Conservation (phyloP, 495 filamentous ascomycete genomes). For the Daldinia vernicosa region DNA sequence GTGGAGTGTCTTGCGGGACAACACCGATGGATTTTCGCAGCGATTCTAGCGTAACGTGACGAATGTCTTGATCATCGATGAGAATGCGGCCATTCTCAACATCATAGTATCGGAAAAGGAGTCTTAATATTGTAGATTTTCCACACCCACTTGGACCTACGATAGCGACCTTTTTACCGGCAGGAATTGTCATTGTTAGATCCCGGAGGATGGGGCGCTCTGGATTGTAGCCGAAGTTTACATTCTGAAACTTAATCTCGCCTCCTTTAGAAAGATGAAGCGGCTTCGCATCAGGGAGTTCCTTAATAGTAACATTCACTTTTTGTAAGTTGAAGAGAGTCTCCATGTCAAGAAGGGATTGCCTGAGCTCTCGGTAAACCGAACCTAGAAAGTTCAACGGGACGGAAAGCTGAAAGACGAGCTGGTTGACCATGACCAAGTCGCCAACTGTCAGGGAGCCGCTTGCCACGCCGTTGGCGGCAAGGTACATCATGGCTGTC, state of each 20-base stretch:
- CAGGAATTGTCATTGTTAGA: slow-evolving; percentile 87
- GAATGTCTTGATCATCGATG: slow-evolving; percentile 92
- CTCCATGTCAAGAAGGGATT: slow-evolving; percentile 97
- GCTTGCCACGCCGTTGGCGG: slow-evolving; percentile 83
- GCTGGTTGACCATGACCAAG: slow-evolving; percentile 97
- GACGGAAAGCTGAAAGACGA: slow-evolving; percentile 96
- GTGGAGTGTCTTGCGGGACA: slow-evolving; percentile 94
- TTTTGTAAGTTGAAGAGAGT: slow-evolving; percentile 99
- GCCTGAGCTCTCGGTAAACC: slow-evolving; percentile 93
- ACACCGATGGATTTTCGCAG: slow-evolving; percentile 89
- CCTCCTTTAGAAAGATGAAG: slow-evolving; percentile 78
- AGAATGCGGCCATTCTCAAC: slow-evolving; percentile 86
- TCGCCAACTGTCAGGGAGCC: slow-evolving; percentile 92
- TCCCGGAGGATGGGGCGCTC: slow-evolving; percentile 89
- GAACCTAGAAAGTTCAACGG: slow-evolving; percentile 96
- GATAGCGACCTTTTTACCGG: slow-evolving; percentile 93
- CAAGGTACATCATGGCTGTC: slow-evolving; percentile 98
- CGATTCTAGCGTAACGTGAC: slow-evolving; percentile 81
- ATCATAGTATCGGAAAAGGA: slow-evolving; percentile 96
- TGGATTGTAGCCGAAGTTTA: slow-evolving; percentile 89
- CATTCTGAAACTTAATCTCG: slow-evolving; percentile 92
- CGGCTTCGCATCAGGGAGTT: slow-evolving; percentile 74
- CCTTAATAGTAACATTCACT: slow-evolving; percentile 88
- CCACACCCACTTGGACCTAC: slow-evolving; percentile 96
- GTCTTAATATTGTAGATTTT: slow-evolving; percentile 89